Base-by-base conservation (phyloP, 2,329 filamentous ascomycete genomes). In the Fusarium globosum region DNA sequence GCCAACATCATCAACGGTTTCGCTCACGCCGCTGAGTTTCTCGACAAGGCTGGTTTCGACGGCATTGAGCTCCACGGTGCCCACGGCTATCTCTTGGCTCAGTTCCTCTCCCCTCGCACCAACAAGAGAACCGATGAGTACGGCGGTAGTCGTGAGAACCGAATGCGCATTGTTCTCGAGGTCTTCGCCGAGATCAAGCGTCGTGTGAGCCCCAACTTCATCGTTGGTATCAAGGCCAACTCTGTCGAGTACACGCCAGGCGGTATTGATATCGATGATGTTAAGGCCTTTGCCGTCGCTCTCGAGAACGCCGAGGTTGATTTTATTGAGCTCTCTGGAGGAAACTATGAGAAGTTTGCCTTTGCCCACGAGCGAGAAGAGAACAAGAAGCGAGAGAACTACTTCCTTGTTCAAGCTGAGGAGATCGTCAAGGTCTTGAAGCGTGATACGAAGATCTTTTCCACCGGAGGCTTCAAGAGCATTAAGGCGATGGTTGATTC, bases 341-440 rank as follows among this genome's bases (percentile, higher is more conserved):
- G 89, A 4, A 91, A 88, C 1, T 90, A 89, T 72, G 86, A 91
- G 80, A 79, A 82, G 30, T 77, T 87, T 2, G 87, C 85, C 0
- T 88, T 89, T 69, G 75, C 73, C 1, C 85, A 88, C 75, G 82
- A 86, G 79, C 82, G 85, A 64, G 88, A 89, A 39, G 85, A 83
- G 39, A 90, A 86, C 20, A 83, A 82, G 74, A 85, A 86, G 79
- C 83, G 86, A 3, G 88, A 89, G 75, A 84, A 86, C 14, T 90
- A 89, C 82, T 90, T 90, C 82, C 77, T 90, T 57, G 85, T 88
- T 0, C 89, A 90, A 48, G 88, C 88, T 1, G 84, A 89, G 68
- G 74, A 80, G 69, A 85, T 91, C 76, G 79, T 85, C 39, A 73
- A 73, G 52, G 61, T 30, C 11, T n/a, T 73, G n/a, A 71, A 62